phyloP scores from a whole-genome alignment of 2,329 filamentous ascomycete species.

The Fonsecaea pugnacius region DNA sequence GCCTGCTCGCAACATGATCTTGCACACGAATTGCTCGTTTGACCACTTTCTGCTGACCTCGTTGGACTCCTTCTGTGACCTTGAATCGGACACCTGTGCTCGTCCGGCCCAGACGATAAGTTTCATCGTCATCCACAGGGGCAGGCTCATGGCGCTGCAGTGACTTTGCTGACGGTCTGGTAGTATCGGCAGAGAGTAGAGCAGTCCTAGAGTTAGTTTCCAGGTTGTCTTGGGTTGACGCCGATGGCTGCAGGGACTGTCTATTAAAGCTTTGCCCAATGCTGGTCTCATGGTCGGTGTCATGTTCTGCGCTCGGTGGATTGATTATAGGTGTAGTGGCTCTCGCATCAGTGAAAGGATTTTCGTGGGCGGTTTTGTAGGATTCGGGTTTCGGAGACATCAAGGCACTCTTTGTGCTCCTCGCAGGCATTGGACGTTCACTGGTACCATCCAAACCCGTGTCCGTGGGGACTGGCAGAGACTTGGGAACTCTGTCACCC shows the following conservation, averaged over 20 bases:
- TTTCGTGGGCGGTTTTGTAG: constrained; percentile 24
- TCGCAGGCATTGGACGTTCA: neutral
- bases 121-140: constrained; percentile 26
- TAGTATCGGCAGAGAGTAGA: constrained; percentile 19
- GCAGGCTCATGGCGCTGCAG: constrained; percentile 33
- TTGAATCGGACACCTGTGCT: constrained; percentile 47
- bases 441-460: constrained; percentile 22
- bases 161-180: constrained; percentile 8
- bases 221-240: constrained; percentile 21
- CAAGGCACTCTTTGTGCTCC: constrained; percentile 1
- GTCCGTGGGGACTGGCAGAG: constrained; percentile 23
- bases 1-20: constrained; percentile 43
- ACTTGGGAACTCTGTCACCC: constrained; percentile 13
- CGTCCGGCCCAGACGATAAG: constrained; percentile 23
- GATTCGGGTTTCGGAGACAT: constrained; percentile 21
- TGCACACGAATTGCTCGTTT: constrained; percentile 46
- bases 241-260: constrained; percentile 18
- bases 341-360: constrained; percentile 14
- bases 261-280: constrained; percentile 12
- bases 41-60: constrained; percentile 48
- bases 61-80: constrained; percentile 49
- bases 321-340: constrained; percentile 12
- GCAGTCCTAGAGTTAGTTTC: constrained; percentile 33
- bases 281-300: constrained; percentile 13
- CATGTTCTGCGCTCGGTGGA: constrained; percentile 12